Conservation (phyloP, 164 flowering plant species). For the Brasenia schreberi region DNA sequence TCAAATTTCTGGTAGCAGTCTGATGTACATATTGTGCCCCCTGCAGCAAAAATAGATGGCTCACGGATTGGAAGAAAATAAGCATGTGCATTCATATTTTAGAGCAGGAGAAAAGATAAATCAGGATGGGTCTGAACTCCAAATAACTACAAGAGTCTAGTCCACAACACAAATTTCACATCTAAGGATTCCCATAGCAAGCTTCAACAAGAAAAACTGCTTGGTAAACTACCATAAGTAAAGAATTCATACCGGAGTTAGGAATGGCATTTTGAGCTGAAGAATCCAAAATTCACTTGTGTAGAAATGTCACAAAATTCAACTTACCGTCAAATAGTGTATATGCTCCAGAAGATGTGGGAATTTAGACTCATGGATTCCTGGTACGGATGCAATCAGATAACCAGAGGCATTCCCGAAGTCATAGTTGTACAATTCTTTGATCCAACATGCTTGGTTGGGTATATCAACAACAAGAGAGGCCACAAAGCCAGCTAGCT, state of each 20-base stretch:
- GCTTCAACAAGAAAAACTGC: neutral
- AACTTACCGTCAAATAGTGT: conserved; percentile 28
- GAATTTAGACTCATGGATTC: conserved; percentile 35
- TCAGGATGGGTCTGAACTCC: neutral
- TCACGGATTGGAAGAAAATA: neutral
- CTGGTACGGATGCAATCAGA: conserved; percentile 77
- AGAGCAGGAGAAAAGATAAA: conserved; percentile 1
- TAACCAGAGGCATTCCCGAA: conserved; percentile 48
- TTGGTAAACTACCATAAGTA: neutral
- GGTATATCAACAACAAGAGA: conserved; percentile 62
- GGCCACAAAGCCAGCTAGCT: conserved; percentile 79
- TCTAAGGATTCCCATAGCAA: neutral
- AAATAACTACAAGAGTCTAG: too few relatives aligned
- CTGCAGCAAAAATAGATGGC: neutral
- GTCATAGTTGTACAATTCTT: conserved; percentile 61
- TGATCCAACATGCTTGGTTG: conserved; percentile 67
- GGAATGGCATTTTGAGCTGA: neutral
- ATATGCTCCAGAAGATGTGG: conserved; percentile 15
- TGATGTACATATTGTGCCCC: neutral
- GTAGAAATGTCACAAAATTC: neutral
- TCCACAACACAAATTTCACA: neutral
- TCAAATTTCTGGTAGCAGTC: neutral
- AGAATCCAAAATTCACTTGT: neutral
- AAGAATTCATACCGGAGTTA: neutral
- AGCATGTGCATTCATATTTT: conserved; percentile 10